These are phyloP conservation scores for Oryza longistaminata DNA, from an alignment of 176 grass and related monocot genomes.

Conservation along the genomic window DNA sequence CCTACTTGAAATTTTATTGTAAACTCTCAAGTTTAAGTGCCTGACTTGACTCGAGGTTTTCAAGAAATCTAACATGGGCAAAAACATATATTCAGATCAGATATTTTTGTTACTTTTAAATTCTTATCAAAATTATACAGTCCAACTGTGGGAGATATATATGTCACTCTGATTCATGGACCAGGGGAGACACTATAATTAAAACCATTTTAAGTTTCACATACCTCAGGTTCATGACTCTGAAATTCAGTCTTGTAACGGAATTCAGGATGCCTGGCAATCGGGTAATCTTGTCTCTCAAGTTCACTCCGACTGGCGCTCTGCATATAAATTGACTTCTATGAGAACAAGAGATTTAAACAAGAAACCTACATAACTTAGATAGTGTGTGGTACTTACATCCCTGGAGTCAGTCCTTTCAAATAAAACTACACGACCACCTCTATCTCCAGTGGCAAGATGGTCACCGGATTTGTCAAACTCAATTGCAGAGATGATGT, in stretches of 20 bases:
- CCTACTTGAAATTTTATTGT: not conserved
- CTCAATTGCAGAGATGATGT: constrained; percentile 81
- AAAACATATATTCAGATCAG: constrained; percentile 23
- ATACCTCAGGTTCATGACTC: constrained; percentile 84
- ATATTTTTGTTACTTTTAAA: constrained; percentile 20
- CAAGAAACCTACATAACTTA: constrained; percentile 27
- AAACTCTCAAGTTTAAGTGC: not conserved
- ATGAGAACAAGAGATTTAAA: constrained; percentile 27
- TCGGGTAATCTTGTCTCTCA: constrained; percentile 72
- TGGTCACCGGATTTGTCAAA: constrained; percentile 83
- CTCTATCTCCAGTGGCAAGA: constrained; percentile 85
- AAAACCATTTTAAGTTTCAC: not conserved
- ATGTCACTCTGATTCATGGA: constrained; percentile 3
- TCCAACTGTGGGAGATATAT: not conserved
- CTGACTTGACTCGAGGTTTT: not conserved
- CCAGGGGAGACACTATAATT: not conserved
- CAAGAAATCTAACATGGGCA: constrained; percentile 31
- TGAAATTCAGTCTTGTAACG: constrained; percentile 85
- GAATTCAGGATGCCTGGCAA: constrained; percentile 63
- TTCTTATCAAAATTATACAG: constrained; percentile 12
- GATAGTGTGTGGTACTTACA: constrained; percentile 47
- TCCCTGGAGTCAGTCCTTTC: constrained; percentile 61
- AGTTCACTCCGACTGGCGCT: constrained; percentile 57
- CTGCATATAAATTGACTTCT: constrained; percentile 40
- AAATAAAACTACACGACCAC: constrained; percentile 77